phyloP scores from a whole-genome alignment of 495 filamentous ascomycete species.

The Annulohypoxylon stygium region DNA sequence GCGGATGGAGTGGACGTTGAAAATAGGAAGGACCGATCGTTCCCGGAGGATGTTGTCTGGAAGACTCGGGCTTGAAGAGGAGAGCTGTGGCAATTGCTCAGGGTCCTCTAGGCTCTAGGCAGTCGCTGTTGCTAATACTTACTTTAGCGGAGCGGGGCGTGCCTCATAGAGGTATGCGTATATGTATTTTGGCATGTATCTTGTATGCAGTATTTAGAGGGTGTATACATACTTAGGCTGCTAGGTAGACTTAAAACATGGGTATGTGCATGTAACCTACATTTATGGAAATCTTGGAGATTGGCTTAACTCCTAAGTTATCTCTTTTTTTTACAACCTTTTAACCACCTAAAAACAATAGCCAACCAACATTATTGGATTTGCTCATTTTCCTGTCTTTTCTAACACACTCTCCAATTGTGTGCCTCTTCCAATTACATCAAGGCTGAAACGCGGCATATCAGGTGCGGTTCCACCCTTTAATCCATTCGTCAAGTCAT shows the following conservation, averaged over 20 bases:
- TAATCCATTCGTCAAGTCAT: slow-evolving; percentile 28
- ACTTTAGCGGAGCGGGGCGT: neutral
- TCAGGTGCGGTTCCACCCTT: slow-evolving; percentile 10
- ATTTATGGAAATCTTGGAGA: slow-evolving; percentile 18
- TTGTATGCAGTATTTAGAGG: too few relatives aligned
- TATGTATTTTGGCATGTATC: too few relatives aligned
- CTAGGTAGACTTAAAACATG: neutral
- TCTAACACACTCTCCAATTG: slow-evolving; percentile 2
- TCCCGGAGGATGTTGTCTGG: neutral
- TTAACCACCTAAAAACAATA: neutral
- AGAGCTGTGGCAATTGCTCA: slow-evolving; percentile 8
- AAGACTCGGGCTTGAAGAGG: neutral
- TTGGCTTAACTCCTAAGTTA: slow-evolving; percentile 26
- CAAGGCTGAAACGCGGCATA: slow-evolving; percentile 37
- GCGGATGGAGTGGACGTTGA: slow-evolving; percentile 1
- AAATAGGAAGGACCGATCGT: slow-evolving; percentile 22
- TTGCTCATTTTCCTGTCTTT: neutral
- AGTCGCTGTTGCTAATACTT: slow-evolving; percentile 27
- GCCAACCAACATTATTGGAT: slow-evolving; percentile 8
- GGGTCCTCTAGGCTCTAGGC: slow-evolving; percentile 17
- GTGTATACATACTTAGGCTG: too few relatives aligned
- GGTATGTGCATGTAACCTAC: neutral
- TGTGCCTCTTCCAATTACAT: slow-evolving; percentile 1
- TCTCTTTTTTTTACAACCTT: neutral
- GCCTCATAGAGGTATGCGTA: too few relatives aligned